Evolutionary conservation across 2,329 filamentous ascomycete genomes (phyloP), one percentile per base, ranked within the genome.

Genomic region (Phialemoniopsis sp.): DNA sequence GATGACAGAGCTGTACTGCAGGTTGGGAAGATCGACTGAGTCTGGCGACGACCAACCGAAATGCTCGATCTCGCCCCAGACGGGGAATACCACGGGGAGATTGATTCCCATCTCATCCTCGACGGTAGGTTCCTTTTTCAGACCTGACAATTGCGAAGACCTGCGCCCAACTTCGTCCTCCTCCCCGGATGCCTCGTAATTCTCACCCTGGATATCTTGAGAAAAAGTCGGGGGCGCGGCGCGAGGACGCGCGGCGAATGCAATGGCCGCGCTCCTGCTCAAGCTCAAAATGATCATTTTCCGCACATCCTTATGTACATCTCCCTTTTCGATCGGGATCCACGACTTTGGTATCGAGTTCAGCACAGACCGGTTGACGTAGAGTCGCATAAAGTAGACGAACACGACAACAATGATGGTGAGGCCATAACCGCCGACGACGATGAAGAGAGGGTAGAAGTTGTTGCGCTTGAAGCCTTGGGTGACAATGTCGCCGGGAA

Each of bases 11-110:
- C 73, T 76, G 60, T 95, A 97, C 47, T 94, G 82, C n/a, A 97
- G 65, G 54, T 88, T 80, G 5, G 88, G 82, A 14, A 93, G 66
- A 54, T 93, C 86, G 8, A 76, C 68, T 1, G 80, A 85, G 21
- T 78, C 76, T 6, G 91, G 91, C 3, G 89, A 87, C 3, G 85
- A 85, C 91, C 93, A 97, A 37, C 91, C 93, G 13, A 81, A 72
- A 57, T 98, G 93, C 43, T 87, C 79, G 38, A 97, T 80, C n/a
- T 79, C 67, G 16, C 87, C 89, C 91, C 91, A 97, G 16, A 78
- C 67, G 3, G 70, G 62, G n/a, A 54, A 47, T 67, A 78, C 57
- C 8, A 62, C 60, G 6, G 70, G 64, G 18, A 85, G 77, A 32
- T 70, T 57, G 46, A 72, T 62, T 17, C 62, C 63, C 39, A 67